A percentile compares a stretch with the other conserved stretches of the same genome.
phyloP scores from a whole-genome alignment of 305 asterid species.

The Andrographis paniculata region DNA sequence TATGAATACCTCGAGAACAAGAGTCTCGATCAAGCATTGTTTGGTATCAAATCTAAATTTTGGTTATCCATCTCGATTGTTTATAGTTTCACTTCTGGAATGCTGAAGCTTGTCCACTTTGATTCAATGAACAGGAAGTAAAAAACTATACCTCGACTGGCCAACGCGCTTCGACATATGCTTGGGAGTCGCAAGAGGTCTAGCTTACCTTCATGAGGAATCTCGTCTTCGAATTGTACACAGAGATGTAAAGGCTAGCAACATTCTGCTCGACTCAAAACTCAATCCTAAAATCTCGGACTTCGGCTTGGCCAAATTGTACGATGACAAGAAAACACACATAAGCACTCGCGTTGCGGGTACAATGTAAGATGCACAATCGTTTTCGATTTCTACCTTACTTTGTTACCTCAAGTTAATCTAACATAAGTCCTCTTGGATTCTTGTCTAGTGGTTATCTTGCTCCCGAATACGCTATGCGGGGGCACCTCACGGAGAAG shows the following conservation, averaged over 20 bases:
- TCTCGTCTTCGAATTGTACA: slow-evolving; percentile 73
- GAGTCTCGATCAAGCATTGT: slow-evolving; percentile 38
- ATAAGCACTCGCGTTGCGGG: slow-evolving; percentile 89
- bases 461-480: slow-evolving; percentile 47
- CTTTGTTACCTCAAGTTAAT: no score
- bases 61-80: no score
- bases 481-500: slow-evolving; percentile 79
- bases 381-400: no score
- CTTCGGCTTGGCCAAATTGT: slow-evolving; percentile 85
- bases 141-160: slow-evolving; percentile 50
- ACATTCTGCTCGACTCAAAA: slow-evolving; percentile 64
- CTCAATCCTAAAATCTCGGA: slow-evolving; percentile 77
- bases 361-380: slow-evolving; percentile 63
- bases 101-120: background rate
- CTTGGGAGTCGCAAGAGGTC: slow-evolving; percentile 56
- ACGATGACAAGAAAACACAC: slow-evolving; percentile 73
- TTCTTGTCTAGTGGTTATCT: background rate
- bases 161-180: slow-evolving; percentile 59
- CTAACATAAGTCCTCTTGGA: no score
- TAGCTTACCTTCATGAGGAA: slow-evolving; percentile 85
- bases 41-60: no score
- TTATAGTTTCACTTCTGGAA: slow-evolving; percentile 27
- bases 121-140: slow-evolving; percentile 29
- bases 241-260: slow-evolving; percentile 90
- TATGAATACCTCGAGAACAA: slow-evolving; percentile 45